Percentiles rank a stretch among this genome's conserved stretches.
Conservation (phyloP, 1,284 basidiomycete species). For the Takashimella koratensis region DNA sequence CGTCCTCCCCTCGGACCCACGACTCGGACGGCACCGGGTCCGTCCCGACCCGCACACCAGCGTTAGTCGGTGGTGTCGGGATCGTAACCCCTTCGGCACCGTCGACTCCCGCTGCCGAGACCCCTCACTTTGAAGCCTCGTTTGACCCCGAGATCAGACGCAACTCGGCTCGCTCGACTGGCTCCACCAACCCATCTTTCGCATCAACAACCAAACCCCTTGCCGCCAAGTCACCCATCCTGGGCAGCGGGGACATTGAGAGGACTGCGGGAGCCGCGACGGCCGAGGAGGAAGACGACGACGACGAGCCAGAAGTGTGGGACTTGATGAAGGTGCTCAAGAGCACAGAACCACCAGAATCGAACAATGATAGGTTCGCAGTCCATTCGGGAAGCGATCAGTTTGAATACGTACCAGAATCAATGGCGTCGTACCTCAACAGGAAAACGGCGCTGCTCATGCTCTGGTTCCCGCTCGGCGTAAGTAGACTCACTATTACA, state of each 20-base stretch:
- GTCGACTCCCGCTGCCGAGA: background rate
- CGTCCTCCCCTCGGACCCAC: background rate
- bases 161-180: background rate
- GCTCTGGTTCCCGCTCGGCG: conserved; percentile 48
- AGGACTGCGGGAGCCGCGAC: conserved; percentile 7
- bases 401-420: conserved; percentile 44
- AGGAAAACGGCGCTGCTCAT: conserved; percentile 49
- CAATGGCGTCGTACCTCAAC: conserved; percentile 48
- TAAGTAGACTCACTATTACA: conserved; percentile 29
- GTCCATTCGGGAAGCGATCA: conserved; percentile 23
- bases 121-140: background rate
- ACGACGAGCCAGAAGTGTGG: conserved; percentile 21
- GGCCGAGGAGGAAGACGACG: conserved; percentile 25
- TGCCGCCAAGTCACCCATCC: background rate
- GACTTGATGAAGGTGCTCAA: conserved; percentile 41
- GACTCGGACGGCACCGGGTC: background rate
- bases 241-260: conserved; percentile 7
- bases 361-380: conserved; percentile 21
- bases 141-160: background rate
- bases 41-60: too few relatives aligned
- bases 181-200: background rate
- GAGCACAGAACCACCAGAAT: conserved; percentile 15
- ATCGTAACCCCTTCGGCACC: background rate
- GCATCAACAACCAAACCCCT: background rate
- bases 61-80: background rate